phyloP scores from a whole-genome alignment of 1,284 basidiomycete genomes.

The Puccinia triticina region DNA sequence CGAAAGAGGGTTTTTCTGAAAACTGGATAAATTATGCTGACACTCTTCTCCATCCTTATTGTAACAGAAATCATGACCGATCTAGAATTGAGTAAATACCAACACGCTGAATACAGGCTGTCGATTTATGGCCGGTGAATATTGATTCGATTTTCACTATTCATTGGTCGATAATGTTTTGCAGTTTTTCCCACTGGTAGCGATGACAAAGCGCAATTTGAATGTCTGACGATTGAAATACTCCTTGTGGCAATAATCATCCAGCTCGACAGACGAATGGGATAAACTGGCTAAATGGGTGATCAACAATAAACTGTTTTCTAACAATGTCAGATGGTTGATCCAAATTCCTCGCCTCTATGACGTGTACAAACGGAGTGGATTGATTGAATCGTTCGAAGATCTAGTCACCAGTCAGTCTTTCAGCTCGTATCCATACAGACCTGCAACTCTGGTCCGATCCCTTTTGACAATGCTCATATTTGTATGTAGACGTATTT shows the following conservation, averaged over 20 bases:
- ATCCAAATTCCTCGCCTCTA: constrained; percentile 95
- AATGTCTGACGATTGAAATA: neutral
- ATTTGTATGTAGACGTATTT: constrained; percentile 77
- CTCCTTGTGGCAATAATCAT: neutral
- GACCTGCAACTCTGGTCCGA: neutral
- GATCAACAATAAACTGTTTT: constrained; percentile 86
- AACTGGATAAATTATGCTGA: neutral
- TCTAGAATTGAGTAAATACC: constrained; percentile 97
- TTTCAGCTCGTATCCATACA: constrained; percentile 53
- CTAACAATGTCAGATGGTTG: constrained; percentile 97
- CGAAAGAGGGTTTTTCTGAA: neutral
- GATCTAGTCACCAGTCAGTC: constrained; percentile 82
- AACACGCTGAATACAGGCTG: constrained; percentile 85
- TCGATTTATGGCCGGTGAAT: constrained; percentile 82
- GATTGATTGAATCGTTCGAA: constrained; percentile 82
- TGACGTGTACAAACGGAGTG: constrained; percentile 90
- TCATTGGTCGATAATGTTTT: neutral
- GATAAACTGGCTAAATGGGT: constrained; percentile 98
- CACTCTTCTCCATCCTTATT: constrained; percentile 9
- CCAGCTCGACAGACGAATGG: constrained; percentile 74
- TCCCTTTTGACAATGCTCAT: neutral
- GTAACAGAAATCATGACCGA: constrained; percentile 86
- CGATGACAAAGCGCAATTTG: neutral
- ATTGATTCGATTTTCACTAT: neutral
- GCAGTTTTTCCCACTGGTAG: neutral